phyloP scores from a whole-genome alignment of 1,284 basidiomycete species.

The Ganoderma lucidum region DNA sequence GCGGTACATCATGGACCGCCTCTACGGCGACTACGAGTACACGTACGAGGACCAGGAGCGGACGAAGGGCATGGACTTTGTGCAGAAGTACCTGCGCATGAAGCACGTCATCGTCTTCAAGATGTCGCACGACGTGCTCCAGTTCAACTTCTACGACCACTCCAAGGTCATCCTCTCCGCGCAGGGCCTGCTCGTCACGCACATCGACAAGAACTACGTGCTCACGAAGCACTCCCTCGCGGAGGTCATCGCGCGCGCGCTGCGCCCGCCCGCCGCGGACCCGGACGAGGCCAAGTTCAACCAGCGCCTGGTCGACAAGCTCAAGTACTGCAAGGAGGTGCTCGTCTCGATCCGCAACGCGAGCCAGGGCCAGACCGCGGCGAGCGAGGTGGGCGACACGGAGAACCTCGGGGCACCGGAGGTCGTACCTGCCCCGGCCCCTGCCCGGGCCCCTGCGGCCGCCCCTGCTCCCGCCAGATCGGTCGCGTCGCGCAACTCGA shows the following conservation, averaged over 20 bases:
- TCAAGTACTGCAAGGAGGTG: constrained; percentile 86
- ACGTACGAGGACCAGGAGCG: constrained; percentile 76
- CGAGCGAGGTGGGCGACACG: constrained; percentile 11
- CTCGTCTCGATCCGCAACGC: constrained; percentile 66
- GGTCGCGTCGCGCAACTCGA: constrained; percentile 11
- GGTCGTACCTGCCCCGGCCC: not conserved
- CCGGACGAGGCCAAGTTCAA: constrained; percentile 66
- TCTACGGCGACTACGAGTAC: constrained; percentile 85
- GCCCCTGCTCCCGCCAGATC: not conserved
- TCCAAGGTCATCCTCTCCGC: constrained; percentile 92
- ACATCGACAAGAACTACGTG: constrained; percentile 90
- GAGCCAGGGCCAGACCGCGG: constrained; percentile 31
- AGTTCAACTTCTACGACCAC: constrained; percentile 99
- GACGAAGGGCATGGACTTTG: constrained; percentile 90
- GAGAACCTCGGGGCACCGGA: constrained; percentile 10
- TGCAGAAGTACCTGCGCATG: constrained; percentile 95
- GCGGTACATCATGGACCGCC: constrained; percentile 88
- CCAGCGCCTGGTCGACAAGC: constrained; percentile 74
- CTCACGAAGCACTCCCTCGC: constrained; percentile 80
- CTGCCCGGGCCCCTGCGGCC: not conserved
- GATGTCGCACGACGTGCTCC: constrained; percentile 89
- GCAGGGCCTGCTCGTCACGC: constrained; percentile 80
- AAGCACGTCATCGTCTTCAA: constrained; percentile 98
- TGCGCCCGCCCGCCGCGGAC: constrained; percentile 52
- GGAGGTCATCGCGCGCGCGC: constrained; percentile 72